Percentiles rank a stretch among this genome's conserved stretches.
Conservation (phyloP, 495 filamentous ascomycete genomes). For the Pseudotulostoma volvatum region DNA sequence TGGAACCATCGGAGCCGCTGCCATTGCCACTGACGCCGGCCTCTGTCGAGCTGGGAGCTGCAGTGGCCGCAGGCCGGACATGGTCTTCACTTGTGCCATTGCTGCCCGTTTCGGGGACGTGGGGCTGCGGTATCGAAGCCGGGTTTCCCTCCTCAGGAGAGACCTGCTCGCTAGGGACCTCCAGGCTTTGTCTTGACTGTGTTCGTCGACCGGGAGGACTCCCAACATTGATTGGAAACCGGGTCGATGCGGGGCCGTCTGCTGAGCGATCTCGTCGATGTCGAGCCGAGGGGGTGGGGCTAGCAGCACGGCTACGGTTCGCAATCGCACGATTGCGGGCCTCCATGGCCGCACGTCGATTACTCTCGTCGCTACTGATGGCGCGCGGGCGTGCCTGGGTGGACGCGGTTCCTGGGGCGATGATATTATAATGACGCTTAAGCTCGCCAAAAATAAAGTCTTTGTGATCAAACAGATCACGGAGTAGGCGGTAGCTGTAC, state of each 20-base stretch:
- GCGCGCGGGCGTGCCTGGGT: constrained; percentile 49
- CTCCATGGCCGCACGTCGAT: constrained; percentile 84
- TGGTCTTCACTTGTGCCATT: constrained; percentile 9
- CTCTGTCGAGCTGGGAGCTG: constrained; percentile 15
- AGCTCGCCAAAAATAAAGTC: constrained; percentile 89
- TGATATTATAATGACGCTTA: constrained; percentile 68
- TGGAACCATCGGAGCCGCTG: constrained; percentile 25
- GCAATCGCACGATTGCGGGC: constrained; percentile 75
- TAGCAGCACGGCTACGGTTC: constrained; percentile 56
- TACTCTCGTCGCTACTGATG: constrained; percentile 91
- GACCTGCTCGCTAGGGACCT: constrained; percentile 36
- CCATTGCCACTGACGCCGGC: constrained; percentile 21
- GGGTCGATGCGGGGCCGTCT: constrained; percentile 52
- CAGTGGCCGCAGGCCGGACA: constrained; percentile 19
- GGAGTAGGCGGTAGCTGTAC: constrained; percentile 78
- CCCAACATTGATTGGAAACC: constrained; percentile 65
- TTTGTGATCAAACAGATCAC: constrained; percentile 87
- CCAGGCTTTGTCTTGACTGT: constrained; percentile 38
- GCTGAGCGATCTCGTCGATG: constrained; percentile 67
- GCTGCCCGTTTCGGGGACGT: neutral
- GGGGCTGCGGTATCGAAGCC: neutral
- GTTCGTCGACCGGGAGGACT: constrained; percentile 41
- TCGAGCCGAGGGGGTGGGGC: constrained; percentile 48
- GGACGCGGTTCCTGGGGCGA: constrained; percentile 20
- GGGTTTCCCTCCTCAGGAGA: constrained; percentile 8